phyloP scores from a whole-genome alignment of 805 yeast genomes.

The Yarrowia sp. region DNA sequence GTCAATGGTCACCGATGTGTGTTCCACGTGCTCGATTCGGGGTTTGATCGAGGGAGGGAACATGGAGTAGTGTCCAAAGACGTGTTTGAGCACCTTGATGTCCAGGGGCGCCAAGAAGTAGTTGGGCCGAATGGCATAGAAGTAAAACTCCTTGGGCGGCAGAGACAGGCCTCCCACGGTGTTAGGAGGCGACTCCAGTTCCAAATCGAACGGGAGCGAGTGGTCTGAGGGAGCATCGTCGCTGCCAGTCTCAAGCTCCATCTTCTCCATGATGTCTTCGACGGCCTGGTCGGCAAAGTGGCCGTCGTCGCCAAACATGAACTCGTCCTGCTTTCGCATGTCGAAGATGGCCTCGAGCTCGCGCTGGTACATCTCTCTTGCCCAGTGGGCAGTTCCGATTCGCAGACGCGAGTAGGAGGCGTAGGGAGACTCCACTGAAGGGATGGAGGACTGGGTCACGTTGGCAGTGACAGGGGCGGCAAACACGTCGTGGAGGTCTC shows the following conservation, averaged over 20 bases:
- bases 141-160: conserved; percentile 67
- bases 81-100: conserved; percentile 68
- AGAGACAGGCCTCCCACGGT: conserved; percentile 59
- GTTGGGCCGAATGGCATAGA: conserved; percentile 45
- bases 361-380: conserved; percentile 59
- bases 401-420: conserved; percentile 67
- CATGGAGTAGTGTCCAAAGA: conserved; percentile 65
- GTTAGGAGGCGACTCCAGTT: conserved; percentile 66
- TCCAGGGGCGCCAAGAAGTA: conserved; percentile 82
- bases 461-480: conserved; percentile 42
- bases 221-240: conserved; percentile 5
- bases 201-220: conserved; percentile 43
- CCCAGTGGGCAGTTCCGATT: conserved; percentile 65
- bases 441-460: conserved; percentile 12
- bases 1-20: conserved; percentile 70
- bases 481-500: conserved; percentile 46
- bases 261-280: conserved; percentile 57
- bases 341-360: conserved; percentile 64
- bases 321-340: conserved; percentile 63
- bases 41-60: conserved; percentile 73
- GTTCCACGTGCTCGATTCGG: conserved; percentile 71
- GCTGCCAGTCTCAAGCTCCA: conserved; percentile 27
- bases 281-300: conserved; percentile 63
- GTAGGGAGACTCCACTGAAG: conserved; percentile 28
- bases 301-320: conserved; percentile 66